phyloP scores from a whole-genome alignment of 805 yeast species.

The Yamadazyma olivae region DNA sequence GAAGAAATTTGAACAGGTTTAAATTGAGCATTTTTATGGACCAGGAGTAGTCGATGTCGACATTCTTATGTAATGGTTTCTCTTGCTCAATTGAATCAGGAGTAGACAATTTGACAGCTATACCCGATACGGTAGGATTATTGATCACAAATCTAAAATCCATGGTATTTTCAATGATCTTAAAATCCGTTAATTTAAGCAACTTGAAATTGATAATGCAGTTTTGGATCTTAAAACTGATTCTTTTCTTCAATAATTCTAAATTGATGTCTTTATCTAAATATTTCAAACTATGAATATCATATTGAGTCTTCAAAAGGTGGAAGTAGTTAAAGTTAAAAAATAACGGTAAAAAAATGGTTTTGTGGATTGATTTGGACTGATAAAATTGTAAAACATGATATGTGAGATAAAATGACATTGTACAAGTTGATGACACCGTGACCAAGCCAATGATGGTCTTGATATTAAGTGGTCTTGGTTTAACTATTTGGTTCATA shows the following conservation, averaged over 20 bases:
- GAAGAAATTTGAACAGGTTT: conserved; percentile 3
- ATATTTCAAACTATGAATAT: conserved; percentile 22
- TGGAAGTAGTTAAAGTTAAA: conserved; percentile 24
- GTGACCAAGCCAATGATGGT: conserved; percentile 10
- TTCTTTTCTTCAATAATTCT: conserved; percentile 11
- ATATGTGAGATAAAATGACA: conserved; percentile 11
- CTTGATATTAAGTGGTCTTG: conserved; percentile 8
- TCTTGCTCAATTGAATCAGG: neutral
- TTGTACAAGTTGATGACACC: conserved; percentile 11
- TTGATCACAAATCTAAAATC: conserved; percentile 12
- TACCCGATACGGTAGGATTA: conserved; percentile 11
- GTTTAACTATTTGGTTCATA: conserved; percentile 6
- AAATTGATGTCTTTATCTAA: conserved; percentile 11
- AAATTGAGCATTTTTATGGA: conserved; percentile 10
- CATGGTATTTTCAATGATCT: conserved; percentile 21
- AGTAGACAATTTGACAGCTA: conserved; percentile 3
- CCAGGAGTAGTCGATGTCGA: conserved; percentile 10
- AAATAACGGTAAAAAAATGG: conserved; percentile 25
- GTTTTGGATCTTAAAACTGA: conserved; percentile 9
- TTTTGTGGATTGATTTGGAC: conserved; percentile 5
- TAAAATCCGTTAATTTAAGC: conserved; percentile 21
- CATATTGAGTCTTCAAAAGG: conserved; percentile 22
- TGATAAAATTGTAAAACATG: conserved; percentile 10
- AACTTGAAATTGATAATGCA: conserved; percentile 15
- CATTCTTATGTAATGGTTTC: neutral